Evolutionary conservation across 2,329 filamentous ascomycete genomes (phyloP).

Genomic region (Hypoxylon sp.): DNA sequence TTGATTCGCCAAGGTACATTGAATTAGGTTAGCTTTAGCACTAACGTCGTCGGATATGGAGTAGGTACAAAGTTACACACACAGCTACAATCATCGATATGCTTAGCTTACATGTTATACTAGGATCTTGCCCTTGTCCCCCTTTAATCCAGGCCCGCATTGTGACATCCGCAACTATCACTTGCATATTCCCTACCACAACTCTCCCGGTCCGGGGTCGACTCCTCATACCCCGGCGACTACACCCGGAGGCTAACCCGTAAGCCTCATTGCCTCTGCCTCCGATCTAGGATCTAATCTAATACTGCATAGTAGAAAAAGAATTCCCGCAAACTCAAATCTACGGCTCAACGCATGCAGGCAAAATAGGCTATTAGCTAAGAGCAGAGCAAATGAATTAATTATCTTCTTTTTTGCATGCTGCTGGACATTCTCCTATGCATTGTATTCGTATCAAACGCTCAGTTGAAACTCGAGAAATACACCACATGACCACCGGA

Average conservation of each 20-base stretch:
- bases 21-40: conserved; percentile 28
- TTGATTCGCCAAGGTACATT: conserved; percentile 14
- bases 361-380: background rate
- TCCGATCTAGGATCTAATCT: conserved; percentile 5
- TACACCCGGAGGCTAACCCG: conserved; percentile 12
- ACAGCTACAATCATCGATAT: conserved; percentile 14
- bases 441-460: background rate
- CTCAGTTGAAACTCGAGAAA: background rate
- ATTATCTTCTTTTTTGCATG: background rate
- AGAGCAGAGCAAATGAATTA: too few relatives aligned
- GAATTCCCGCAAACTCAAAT: background rate
- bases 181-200: conserved; percentile 38
- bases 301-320: background rate
- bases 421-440: background rate
- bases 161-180: conserved; percentile 41
- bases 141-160: conserved; percentile 19
- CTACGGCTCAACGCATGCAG: background rate
- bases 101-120: background rate
- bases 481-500: background rate
- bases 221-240: conserved; percentile 19
- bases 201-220: conserved; percentile 22
- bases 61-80: conserved; percentile 12
- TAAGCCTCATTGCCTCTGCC: conserved; percentile 1
- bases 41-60: background rate
- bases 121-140: background rate